Evolutionary conservation across 1,284 basidiomycete species (phyloP).

Genomic region (Veloporphyrellus conicus): DNA sequence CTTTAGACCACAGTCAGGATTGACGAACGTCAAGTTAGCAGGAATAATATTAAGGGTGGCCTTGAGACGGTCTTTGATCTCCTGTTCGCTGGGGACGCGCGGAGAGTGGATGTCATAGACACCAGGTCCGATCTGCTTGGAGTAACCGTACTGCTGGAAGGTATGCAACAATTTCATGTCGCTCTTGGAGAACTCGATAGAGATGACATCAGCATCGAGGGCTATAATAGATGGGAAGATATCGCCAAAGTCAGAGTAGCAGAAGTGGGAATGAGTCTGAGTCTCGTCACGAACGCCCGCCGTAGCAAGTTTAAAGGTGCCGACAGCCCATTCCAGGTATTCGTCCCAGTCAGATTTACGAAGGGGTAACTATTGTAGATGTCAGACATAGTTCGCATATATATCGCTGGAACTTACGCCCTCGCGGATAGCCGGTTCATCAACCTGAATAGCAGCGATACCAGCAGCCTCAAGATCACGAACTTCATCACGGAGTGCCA

Average conservation of each 20-base stretch:
- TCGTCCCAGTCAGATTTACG: conserved; percentile 91
- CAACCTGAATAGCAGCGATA: conserved; percentile 98
- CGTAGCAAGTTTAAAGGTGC: conserved; percentile 95
- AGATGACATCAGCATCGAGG: conserved; percentile 99
- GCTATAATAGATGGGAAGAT: conserved; percentile 98
- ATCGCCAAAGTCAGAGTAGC: conserved; percentile 94
- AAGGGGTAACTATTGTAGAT: conserved; percentile 67
- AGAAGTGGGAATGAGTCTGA: conserved; percentile 98
- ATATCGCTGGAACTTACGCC: conserved; percentile 57
- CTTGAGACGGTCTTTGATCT: conserved; percentile 92
- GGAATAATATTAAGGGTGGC: conserved; percentile 80
- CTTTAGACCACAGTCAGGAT: conserved; percentile 91
- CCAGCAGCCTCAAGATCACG: conserved; percentile 96
- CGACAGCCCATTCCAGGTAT: conserved; percentile 95
- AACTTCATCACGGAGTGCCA: conserved; percentile 98
- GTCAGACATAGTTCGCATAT: conserved; percentile 14
- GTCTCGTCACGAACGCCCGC: conserved; percentile 89
- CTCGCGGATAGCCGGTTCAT: conserved; percentile 99
- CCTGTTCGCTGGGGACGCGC: conserved; percentile 90
- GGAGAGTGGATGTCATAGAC: conserved; percentile 99
- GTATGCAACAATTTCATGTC: conserved; percentile 96
- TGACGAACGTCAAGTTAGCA: conserved; percentile 81
- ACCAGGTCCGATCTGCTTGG: conserved; percentile 98
- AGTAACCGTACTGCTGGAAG: conserved; percentile 95
- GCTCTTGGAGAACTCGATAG: conserved; percentile 97